Evolutionary conservation across 805 yeast species (phyloP).

Genomic region (Metschnikowia noctiluminum): DNA sequence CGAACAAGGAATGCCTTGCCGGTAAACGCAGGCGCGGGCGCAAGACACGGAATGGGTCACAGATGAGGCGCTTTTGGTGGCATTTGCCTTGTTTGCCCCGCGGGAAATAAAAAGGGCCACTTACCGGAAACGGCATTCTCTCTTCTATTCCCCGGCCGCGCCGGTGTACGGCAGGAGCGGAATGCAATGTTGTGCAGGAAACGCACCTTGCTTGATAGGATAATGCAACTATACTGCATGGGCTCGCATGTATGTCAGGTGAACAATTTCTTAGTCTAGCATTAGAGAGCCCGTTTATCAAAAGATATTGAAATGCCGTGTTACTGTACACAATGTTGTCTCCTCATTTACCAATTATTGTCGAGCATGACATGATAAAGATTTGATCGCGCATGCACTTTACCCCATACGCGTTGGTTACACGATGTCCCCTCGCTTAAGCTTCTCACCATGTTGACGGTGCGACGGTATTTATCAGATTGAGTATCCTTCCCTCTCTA

Average conservation of each 20-base stretch:
- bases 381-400: neutral
- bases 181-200: neutral
- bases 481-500: neutral
- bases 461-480: neutral
- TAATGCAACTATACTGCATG: neutral
- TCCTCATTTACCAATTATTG: conserved; percentile 1
- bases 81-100: too few species aligned
- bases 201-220: neutral
- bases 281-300: neutral
- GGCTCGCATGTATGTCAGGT: neutral
- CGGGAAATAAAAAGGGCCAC: too few species aligned
- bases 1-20: too few species aligned
- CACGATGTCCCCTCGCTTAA: conserved; percentile 1
- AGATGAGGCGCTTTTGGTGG: too few species aligned
- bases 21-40: too few species aligned
- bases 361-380: neutral
- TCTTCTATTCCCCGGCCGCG: neutral
- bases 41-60: too few species aligned
- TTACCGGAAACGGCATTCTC: neutral
- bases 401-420: conserved; percentile 3
- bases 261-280: neutral
- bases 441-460: neutral
- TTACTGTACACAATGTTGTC: neutral
- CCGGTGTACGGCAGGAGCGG: neutral
- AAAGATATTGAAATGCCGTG: neutral